These are phyloP conservation scores for Ceratobasidium sp. DNA, from an alignment of 1,284 basidiomycete species.

Conservation along the genomic window DNA sequence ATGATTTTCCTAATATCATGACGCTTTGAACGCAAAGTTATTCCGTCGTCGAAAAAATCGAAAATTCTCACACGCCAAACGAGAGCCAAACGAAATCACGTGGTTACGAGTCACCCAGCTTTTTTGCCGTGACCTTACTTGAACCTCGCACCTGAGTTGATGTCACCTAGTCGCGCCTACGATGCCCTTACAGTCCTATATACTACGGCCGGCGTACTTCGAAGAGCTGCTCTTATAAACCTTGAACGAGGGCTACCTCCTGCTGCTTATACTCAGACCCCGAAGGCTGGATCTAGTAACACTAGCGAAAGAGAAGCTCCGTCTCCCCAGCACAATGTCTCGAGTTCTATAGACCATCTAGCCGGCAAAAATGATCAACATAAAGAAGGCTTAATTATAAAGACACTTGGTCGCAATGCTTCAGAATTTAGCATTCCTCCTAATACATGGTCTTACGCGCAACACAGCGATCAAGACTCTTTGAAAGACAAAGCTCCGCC, in stretches of 20 bases:
- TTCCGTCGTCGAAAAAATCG: too few species aligned
- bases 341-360: neutral
- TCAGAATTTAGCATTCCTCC: neutral
- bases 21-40: too few species aligned
- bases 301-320: neutral
- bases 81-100: neutral
- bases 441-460: slow-evolving; percentile 10
- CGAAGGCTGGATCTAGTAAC: neutral
- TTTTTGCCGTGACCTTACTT: neutral
- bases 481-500: neutral
- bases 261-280: slow-evolving; percentile 11
- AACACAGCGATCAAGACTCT: neutral
- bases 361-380: neutral
- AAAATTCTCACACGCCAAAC: too few species aligned
- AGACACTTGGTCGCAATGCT: neutral
- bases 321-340: neutral
- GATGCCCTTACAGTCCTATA: slow-evolving; percentile 46
- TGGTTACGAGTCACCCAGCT: neutral
- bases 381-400: neutral
- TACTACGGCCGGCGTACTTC: slow-evolving; percentile 42
- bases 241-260: slow-evolving; percentile 4
- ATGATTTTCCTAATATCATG: too few species aligned
- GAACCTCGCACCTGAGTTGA: neutral
- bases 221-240: slow-evolving; percentile 45
- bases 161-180: slow-evolving; percentile 45